phyloP scores from a whole-genome alignment of 2,329 filamentous ascomycete genomes.

The Xylariales sp. region DNA sequence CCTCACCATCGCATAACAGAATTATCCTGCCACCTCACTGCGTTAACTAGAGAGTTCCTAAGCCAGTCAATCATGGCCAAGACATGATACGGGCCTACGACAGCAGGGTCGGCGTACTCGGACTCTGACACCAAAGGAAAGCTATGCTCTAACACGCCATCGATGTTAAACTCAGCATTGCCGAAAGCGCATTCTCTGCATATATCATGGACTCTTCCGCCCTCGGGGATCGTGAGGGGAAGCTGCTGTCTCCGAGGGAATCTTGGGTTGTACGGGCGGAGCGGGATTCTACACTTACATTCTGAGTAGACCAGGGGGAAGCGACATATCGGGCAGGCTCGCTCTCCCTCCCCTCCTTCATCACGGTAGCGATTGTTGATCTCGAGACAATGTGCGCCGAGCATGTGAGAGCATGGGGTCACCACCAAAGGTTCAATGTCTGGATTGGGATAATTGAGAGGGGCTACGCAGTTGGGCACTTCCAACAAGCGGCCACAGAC shows the following conservation, averaged over 20 bases:
- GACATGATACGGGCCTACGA: not conserved
- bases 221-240: constrained; percentile 1
- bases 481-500: not conserved
- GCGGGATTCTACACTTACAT: not conserved
- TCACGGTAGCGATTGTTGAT: no score
- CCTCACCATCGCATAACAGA: not conserved
- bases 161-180: not conserved
- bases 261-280: not conserved
- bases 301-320: not conserved
- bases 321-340: constrained; percentile 1
- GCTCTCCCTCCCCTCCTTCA: no score
- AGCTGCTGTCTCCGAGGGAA: not conserved
- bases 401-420: constrained; percentile 5
- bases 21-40: not conserved
- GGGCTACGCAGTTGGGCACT: not conserved
- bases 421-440: constrained; percentile 1
- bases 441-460: not conserved
- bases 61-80: not conserved
- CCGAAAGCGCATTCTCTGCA: not conserved
- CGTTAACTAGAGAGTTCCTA: not conserved
- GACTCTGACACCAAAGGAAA: no score
- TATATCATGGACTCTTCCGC: not conserved
- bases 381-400: constrained; percentile 4
- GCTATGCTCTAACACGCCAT: no score
- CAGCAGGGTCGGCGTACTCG: not conserved